Percentiles rank a stretch among this genome's conserved stretches.
phyloP scores from a whole-genome alignment of 75 land plant species.

The Cryptomeria japonica region DNA sequence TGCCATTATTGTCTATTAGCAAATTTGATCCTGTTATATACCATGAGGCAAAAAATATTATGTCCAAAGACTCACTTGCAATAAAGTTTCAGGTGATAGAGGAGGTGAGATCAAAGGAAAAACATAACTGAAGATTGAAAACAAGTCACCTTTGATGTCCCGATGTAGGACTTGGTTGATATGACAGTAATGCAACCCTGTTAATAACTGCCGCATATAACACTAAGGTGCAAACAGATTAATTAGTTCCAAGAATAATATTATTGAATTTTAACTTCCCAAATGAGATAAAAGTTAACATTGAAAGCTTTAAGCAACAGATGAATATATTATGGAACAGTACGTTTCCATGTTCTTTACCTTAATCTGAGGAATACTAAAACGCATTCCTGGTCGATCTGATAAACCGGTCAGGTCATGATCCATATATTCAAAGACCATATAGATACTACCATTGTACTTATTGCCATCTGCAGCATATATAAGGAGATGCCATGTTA shows the following conservation, averaged over 20 bases:
- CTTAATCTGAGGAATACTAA: constrained; percentile 92
- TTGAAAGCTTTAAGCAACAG: background rate
- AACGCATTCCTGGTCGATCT: constrained; percentile 94
- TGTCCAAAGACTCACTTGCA: background rate
- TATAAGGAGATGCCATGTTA: background rate
- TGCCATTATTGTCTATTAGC: constrained; percentile 92
- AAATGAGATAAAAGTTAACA: background rate
- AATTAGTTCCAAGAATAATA: background rate
- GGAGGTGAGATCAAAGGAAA: background rate
- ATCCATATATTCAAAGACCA: constrained; percentile 99
- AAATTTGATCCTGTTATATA: constrained; percentile 68
- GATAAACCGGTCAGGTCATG: constrained; percentile 96
- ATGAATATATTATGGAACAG: background rate
- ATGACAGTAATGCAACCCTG: constrained; percentile 97
- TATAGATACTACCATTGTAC: constrained; percentile 91
- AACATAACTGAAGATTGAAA: background rate
- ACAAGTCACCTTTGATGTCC: constrained; percentile 83
- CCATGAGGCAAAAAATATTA: background rate
- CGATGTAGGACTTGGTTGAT: constrained; percentile 97
- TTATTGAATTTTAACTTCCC: background rate
- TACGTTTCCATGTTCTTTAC: constrained; percentile 24
- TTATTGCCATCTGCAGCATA: constrained; percentile 71
- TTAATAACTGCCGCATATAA: constrained; percentile 92
- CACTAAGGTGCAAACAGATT: constrained; percentile 51
- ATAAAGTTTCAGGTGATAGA: background rate